These are phyloP conservation scores for Schwanniomyces vanrijiae DNA, from an alignment of 805 yeast genomes.

Conservation along the genomic window DNA sequence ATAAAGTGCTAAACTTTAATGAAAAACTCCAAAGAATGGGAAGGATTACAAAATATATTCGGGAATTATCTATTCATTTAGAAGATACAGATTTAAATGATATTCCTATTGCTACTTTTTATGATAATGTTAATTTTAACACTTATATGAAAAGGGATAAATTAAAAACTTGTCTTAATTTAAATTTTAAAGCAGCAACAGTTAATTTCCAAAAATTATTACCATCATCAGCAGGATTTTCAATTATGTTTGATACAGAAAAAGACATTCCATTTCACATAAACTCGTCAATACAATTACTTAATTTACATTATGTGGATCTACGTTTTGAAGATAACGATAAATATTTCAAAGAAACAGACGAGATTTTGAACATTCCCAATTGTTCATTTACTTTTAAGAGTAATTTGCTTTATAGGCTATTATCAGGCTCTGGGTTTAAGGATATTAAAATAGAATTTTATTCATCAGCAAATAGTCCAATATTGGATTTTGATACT, in stretches of 20 bases:
- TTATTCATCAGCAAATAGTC: conserved; percentile 37
- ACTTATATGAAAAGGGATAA: conserved; percentile 17
- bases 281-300: conserved; percentile 31
- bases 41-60: not conserved
- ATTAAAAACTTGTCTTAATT: conserved; percentile 23
- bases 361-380: conserved; percentile 36
- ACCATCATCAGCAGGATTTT: conserved; percentile 37
- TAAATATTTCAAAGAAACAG: conserved; percentile 10
- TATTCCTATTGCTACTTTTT: conserved; percentile 30
- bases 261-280: conserved; percentile 34
- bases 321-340: conserved; percentile 4
- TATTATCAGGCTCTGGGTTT: conserved; percentile 36
- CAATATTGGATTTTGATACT: conserved; percentile 37
- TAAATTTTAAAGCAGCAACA: conserved; percentile 23
- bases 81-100: conserved; percentile 25
- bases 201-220: conserved; percentile 22
- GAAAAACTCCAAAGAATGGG: not conserved
- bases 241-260: conserved; percentile 31
- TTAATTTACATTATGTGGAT: conserved; percentile 23
- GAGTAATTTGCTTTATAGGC: conserved; percentile 32
- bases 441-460: conserved; percentile 37
- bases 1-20: not conserved
- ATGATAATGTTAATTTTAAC: conserved; percentile 17
- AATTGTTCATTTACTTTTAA: conserved; percentile 33
- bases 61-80: conserved; percentile 20